These are phyloP conservation scores for Pezicula neosporulosa DNA, from an alignment of 2,329 filamentous ascomycete species.

Conservation along the genomic window DNA sequence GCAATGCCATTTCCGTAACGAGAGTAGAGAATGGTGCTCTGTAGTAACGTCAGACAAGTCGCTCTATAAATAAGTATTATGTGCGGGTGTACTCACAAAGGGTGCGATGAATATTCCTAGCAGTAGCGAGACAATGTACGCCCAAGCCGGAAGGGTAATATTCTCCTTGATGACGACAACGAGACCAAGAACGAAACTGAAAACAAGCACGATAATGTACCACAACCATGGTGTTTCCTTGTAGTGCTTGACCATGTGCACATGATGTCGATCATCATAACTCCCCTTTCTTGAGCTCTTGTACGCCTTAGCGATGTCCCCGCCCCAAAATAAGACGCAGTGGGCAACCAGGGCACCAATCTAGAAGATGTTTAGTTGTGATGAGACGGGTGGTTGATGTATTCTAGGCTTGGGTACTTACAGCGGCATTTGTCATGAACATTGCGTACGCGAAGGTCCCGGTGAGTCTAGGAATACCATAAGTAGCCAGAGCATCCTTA, in stretches of 20 bases:
- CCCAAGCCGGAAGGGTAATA: slow-evolving; percentile 38
- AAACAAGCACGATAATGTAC: slow-evolving; percentile 33
- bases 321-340: slow-evolving; percentile 51
- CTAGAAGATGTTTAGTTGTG: slow-evolving; percentile 24
- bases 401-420: slow-evolving; percentile 27
- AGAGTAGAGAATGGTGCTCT: slow-evolving; percentile 49
- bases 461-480: slow-evolving; percentile 44
- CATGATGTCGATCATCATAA: slow-evolving; percentile 48
- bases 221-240: slow-evolving; percentile 39
- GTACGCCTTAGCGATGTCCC: slow-evolving; percentile 45
- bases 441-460: slow-evolving; percentile 49
- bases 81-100: slow-evolving; percentile 32
- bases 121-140: slow-evolving; percentile 34
- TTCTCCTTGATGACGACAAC: slow-evolving; percentile 33
- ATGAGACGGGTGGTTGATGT: fast-evolving
- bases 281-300: slow-evolving; percentile 39
- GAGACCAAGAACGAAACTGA: slow-evolving; percentile 33
- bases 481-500: slow-evolving; percentile 33
- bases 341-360: slow-evolving; percentile 54
- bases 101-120: slow-evolving; percentile 43
- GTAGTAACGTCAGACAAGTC: slow-evolving; percentile 8
- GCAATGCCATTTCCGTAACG: slow-evolving; percentile 54
- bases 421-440: slow-evolving; percentile 55
- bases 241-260: slow-evolving; percentile 40
- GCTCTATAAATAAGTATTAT: not conserved